phyloP scores from a whole-genome alignment of 768 basidiomycete genomes.

The Plicaturopsis crispa region DNA sequence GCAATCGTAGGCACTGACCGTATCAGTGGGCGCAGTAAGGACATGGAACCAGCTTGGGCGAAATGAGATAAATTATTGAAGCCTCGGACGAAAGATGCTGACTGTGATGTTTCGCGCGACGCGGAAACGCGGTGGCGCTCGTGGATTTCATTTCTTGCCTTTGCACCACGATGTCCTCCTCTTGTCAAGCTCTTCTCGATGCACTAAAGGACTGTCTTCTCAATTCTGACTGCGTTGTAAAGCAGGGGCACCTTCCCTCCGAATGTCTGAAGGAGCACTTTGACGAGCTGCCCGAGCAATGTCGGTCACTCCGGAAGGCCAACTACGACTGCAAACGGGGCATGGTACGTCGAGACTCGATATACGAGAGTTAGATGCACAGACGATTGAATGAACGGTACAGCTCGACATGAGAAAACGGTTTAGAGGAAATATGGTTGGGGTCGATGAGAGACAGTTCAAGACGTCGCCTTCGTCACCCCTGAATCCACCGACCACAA shows the following conservation, averaged over 20 bases:
- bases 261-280: slow-evolving; percentile 74
- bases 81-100: slow-evolving; percentile 7
- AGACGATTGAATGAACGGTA: not conserved
- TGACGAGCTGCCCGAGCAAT: slow-evolving; percentile 74
- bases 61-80: slow-evolving; percentile 6
- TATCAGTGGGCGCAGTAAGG: slow-evolving; percentile 36
- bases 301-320: slow-evolving; percentile 70
- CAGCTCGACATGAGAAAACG: slow-evolving; percentile 83
- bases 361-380: slow-evolving; percentile 1
- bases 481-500: too few species aligned
- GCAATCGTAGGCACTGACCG: slow-evolving; percentile 47
- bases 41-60: slow-evolving; percentile 20
- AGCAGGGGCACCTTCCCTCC: slow-evolving; percentile 71
- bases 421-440: slow-evolving; percentile 66
- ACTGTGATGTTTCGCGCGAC: slow-evolving; percentile 6
- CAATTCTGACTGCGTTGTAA: slow-evolving; percentile 81
- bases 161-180: slow-evolving; percentile 55
- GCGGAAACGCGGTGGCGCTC: not conserved
- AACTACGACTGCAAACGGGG: slow-evolving; percentile 89
- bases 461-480: too few species aligned
- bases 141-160: not conserved
- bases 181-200: slow-evolving; percentile 67
- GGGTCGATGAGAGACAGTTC: slow-evolving; percentile 34
- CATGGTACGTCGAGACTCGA: slow-evolving; percentile 47
- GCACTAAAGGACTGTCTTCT: slow-evolving; percentile 83